Evolutionary conservation across 2,329 filamentous ascomycete genomes (phyloP).

Genomic region (Purpureocillium lavendulum): DNA sequence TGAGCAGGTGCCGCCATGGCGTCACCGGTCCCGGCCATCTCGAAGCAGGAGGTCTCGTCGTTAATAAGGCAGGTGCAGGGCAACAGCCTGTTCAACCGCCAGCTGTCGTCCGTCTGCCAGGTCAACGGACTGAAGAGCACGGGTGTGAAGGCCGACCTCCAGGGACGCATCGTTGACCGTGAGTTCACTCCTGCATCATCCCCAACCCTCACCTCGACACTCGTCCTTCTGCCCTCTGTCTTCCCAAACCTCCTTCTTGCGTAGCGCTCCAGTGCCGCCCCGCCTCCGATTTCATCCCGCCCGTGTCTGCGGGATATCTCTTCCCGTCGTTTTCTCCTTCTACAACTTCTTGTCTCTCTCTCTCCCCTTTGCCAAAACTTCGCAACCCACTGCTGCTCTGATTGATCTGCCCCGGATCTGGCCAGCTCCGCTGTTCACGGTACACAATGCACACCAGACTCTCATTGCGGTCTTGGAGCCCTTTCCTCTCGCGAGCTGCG

Average conservation of each 20-base stretch:
- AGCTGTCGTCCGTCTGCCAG: constrained; percentile 70
- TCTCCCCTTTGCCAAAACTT: no score
- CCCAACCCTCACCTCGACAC: neutral
- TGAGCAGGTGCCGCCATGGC: constrained; percentile 11
- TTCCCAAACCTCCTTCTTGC: neutral
- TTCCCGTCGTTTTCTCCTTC: no score
- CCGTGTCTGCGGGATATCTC: no score
- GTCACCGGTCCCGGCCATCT: constrained; percentile 17
- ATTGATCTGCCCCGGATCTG: no score
- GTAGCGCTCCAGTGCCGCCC: neutral
- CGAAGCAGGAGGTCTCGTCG: constrained; percentile 32
- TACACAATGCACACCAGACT: no score
- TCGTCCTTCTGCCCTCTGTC: neutral
- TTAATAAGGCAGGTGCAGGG: constrained; percentile 36
- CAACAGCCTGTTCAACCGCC: constrained; percentile 42
- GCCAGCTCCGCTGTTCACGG: no score
- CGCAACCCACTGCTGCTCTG: no score
- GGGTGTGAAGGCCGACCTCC: constrained; percentile 78
- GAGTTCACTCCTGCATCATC: no score
- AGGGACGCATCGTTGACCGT: constrained; percentile 72
- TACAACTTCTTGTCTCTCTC: no score
- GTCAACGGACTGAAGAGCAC: constrained; percentile 67
- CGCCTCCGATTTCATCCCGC: no score
- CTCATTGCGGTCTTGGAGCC: no score
- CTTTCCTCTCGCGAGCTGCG: no score